A percentile compares a stretch with the other conserved stretches of the same genome.
Evolutionary conservation across 192 early-diverging fungal genomes (phyloP).

Genomic region (Backusella parvicylindrica): DNA sequence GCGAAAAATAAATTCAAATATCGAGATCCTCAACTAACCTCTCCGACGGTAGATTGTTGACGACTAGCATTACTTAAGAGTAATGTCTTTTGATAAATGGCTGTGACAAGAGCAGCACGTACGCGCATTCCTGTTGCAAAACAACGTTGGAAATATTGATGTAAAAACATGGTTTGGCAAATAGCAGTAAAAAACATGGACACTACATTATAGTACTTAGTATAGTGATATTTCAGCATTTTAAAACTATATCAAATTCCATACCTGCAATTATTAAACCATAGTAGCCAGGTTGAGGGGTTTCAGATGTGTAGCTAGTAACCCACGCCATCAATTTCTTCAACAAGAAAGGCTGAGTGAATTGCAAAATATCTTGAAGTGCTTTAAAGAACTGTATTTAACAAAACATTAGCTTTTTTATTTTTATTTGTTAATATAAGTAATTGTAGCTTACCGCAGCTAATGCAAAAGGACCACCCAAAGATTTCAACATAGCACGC

Average conservation of each 20-base stretch:
- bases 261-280: constrained; percentile 72
- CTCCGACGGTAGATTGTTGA: constrained; percentile 80
- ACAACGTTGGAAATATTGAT: constrained; percentile 89
- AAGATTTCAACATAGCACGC: constrained; percentile 51
- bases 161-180: constrained; percentile 74
- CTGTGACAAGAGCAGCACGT: constrained; percentile 71
- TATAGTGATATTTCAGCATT: neutral
- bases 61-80: constrained; percentile 73
- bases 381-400: constrained; percentile 64
- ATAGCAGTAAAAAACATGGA: constrained; percentile 75
- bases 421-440: neutral
- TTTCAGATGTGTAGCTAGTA: constrained; percentile 52
- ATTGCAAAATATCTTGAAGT: constrained; percentile 69
- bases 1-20: neutral
- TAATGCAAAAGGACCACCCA: constrained; percentile 64
- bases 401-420: neutral
- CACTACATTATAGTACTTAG: neutral
- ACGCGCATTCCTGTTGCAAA: constrained; percentile 74
- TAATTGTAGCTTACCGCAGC: constrained; percentile 47
- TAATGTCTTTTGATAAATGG: constrained; percentile 86
- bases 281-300: constrained; percentile 60
- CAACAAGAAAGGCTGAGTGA: constrained; percentile 79
- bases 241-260: neutral
- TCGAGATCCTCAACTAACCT: constrained; percentile 41
- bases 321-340: constrained; percentile 65